These are phyloP conservation scores for Emergomyces pasteurianus DNA, from an alignment of 2,329 filamentous ascomycete species.

Conservation along the genomic window DNA sequence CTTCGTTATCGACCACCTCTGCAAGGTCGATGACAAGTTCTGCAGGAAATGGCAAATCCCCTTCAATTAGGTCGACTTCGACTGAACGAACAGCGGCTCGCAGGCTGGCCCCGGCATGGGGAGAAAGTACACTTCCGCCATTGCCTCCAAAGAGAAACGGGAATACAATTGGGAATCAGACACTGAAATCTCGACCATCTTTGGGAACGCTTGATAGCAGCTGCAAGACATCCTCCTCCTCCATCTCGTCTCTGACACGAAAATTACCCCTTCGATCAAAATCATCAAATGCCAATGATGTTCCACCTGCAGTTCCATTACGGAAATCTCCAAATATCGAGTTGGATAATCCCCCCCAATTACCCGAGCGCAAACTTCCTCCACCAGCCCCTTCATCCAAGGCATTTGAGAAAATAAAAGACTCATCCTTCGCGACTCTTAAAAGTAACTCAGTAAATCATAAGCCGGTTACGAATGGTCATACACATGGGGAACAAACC, in stretches of 20 bases:
- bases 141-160: slow-evolving; percentile 38
- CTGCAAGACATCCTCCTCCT: not conserved
- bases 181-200: not conserved
- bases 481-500: slow-evolving; percentile 9
- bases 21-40: slow-evolving; percentile 27
- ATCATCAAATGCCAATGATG: not conserved
- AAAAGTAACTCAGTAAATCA: slow-evolving; percentile 8
- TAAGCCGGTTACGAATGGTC: slow-evolving; percentile 10
- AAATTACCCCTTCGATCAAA: not conserved
- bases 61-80: slow-evolving; percentile 18
- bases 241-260: not conserved
- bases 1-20: slow-evolving; percentile 39
- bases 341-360: not conserved
- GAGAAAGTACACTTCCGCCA: slow-evolving; percentile 42
- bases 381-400: slow-evolving; percentile 24
- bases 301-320: not conserved
- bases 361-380: slow-evolving; percentile 21
- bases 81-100: slow-evolving; percentile 1
- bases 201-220: not conserved
- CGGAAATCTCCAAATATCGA: not conserved
- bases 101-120: slow-evolving; percentile 45
- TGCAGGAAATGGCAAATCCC: slow-evolving; percentile 13
- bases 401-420: slow-evolving; percentile 24
- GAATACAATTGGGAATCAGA: slow-evolving; percentile 16
- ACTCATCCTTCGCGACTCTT: slow-evolving; percentile 34